These are phyloP conservation scores for Wickerhamiella siamensis DNA, from an alignment of 805 yeast genomes.

Conservation along the genomic window DNA sequence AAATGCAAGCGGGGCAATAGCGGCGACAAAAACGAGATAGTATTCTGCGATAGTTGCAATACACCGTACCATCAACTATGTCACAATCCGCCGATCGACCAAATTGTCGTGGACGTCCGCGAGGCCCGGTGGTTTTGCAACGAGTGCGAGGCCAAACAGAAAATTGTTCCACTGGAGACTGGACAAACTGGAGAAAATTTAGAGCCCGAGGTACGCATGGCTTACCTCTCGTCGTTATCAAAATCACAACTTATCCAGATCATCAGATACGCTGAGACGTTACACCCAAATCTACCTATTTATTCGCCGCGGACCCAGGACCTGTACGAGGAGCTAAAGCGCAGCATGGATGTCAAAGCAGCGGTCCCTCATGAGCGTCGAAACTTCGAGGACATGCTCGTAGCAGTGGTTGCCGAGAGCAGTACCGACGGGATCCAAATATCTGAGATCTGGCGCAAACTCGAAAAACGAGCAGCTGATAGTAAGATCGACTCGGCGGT, in stretches of 20 bases:
- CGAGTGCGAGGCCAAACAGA: constrained; percentile 25
- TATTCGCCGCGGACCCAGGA: constrained; percentile 27
- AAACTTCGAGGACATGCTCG: constrained; percentile 24
- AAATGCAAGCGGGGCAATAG: constrained; percentile 28
- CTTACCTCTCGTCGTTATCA: constrained; percentile 27
- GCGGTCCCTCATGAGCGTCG: background rate
- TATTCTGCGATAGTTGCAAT: constrained; percentile 29
- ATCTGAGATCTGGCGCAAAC: constrained; percentile 14
- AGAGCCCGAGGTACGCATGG: constrained; percentile 25
- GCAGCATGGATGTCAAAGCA: constrained; percentile 18
- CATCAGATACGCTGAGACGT: constrained; percentile 26
- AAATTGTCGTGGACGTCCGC: constrained; percentile 27
- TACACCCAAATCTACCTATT: constrained; percentile 26
- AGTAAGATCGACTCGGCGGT: constrained; percentile 22
- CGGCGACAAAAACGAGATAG: constrained; percentile 25
- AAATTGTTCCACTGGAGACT: constrained; percentile 26
- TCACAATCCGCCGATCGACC: constrained; percentile 28
- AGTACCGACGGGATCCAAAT: constrained; percentile 19
- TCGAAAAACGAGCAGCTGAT: constrained; percentile 16
- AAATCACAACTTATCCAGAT: constrained; percentile 29
- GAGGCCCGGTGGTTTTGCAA: constrained; percentile 30
- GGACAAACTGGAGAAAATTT: constrained; percentile 25
- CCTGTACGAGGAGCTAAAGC: constrained; percentile 24
- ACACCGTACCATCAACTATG: constrained; percentile 30
- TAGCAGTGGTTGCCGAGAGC: constrained; percentile 20